Percentiles rank a stretch among this genome's conserved stretches.
Conservation (phyloP, 768 basidiomycete genomes). For the Leucocoprinus leucothites region DNA sequence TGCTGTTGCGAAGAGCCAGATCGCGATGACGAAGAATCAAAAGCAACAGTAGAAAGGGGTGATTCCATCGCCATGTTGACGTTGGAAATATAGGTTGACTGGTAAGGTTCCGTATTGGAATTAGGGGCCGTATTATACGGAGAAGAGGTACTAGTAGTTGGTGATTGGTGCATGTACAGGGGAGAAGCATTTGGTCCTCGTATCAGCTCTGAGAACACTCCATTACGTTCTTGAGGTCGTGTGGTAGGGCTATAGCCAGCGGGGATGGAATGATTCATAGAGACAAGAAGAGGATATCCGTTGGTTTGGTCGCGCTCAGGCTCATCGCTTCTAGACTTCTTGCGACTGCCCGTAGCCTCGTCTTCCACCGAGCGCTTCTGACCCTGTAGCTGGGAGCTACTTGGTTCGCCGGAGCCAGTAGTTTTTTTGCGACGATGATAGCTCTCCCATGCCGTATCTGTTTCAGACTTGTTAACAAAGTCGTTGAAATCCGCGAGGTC, state of each 20-base stretch:
- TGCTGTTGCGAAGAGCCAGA: constrained; percentile 32
- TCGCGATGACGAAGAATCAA: constrained; percentile 30
- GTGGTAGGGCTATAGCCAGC: constrained; percentile 44
- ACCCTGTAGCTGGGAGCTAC: constrained; percentile 17
- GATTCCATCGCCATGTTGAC: constrained; percentile 59
- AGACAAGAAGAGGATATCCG: constrained; percentile 56
- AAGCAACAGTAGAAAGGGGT: constrained; percentile 48
- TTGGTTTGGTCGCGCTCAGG: constrained; percentile 29
- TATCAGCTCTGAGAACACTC: constrained; percentile 61
- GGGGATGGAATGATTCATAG: constrained; percentile 42
- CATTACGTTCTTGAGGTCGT: constrained; percentile 41
- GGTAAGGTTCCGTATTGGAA: constrained; percentile 38
- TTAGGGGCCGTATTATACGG: constrained; percentile 38
- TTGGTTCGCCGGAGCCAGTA: constrained; percentile 22
- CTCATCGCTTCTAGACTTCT: constrained; percentile 50
- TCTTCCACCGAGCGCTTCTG: constrained; percentile 59
- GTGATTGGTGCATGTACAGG: constrained; percentile 55
- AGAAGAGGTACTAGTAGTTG: constrained; percentile 34
- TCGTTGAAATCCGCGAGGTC: constrained; percentile 73
- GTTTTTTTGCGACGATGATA: constrained; percentile 69
- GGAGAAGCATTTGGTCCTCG: constrained; percentile 50
- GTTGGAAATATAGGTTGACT: constrained; percentile 49
- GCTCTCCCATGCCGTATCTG: constrained; percentile 91
- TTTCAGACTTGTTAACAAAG: constrained; percentile 83
- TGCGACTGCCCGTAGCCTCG: constrained; percentile 38